Base-by-base conservation (phyloP, 192 early-diverging fungal species). In the Kickxella alabastrina region DNA sequence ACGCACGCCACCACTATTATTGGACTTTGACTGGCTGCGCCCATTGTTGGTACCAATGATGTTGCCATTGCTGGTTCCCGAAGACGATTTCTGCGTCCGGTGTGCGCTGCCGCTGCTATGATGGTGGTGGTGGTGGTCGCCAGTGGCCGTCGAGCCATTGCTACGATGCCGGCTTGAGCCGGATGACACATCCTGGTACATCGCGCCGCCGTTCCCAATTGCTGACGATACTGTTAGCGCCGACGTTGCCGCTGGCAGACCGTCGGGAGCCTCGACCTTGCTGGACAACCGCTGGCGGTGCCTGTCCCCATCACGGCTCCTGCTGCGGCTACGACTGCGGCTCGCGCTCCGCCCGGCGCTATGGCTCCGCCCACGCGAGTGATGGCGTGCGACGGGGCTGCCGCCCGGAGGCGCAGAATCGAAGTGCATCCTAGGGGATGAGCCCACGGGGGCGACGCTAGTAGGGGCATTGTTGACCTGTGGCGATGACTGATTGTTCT, bases 311-410 rank as follows among this genome's bases (percentile, higher is more conserved):
- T 57, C 50, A 9, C 50, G 49, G 53, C 58, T 55, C 36, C 40
- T 54, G 27, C 67, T 62, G 46, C 59, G 48, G 34, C 57, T 67
- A 10, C 29, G 45, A 15, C 46, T 54, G 27, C 61, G 61, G 28
- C 61, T 56, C 10, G n/a, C 10, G 10, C 60, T 54, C 15, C 40
- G 38, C 9, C 61, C 50, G 13, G n/a, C 10, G 10, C 60, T 54
- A 18, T 32, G 38, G 14, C 60, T 48, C 22, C 51, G 49, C 22
- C 43, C 59, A 7, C 48, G 65, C 21, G 26, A 31, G 37, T 25
- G 21, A 37, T 49, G 55, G n/a, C 21, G 17, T n/a, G 35, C 44
- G 10, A 45, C 22, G 4, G 51, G 53, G n/a, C 59, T 59, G 21
- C 44, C 38, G 2, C 19, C 34, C 13, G n/a, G 18, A 12, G 18